Conservation (phyloP, 1,284 basidiomycete genomes). For the Ustilago tritici region DNA sequence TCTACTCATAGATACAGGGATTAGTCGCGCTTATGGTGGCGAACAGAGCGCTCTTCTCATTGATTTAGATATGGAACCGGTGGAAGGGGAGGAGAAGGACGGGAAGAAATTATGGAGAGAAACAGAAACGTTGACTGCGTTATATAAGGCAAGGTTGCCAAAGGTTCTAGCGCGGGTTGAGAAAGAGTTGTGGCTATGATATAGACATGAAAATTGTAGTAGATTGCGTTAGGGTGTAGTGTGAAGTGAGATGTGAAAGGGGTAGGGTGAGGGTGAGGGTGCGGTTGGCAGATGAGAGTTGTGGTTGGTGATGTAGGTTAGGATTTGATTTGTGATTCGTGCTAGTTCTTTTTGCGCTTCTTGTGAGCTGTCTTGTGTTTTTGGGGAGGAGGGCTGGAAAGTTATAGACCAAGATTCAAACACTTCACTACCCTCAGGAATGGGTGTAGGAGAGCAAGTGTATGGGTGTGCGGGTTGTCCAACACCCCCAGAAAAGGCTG, state of each 20-base stretch:
- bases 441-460: background rate
- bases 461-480: conserved; percentile 24
- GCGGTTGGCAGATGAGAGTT: conserved; percentile 39
- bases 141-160: conserved; percentile 43
- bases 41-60: conserved; percentile 62
- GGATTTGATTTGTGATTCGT: conserved; percentile 4
- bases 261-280: conserved; percentile 16
- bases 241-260: conserved; percentile 11
- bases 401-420: conserved; percentile 32
- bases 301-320: conserved; percentile 24
- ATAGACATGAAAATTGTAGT: background rate
- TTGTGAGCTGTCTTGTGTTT: background rate
- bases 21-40: conserved; percentile 64
- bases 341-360: background rate
- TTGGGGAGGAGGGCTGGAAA: background rate
- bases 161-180: conserved; percentile 31
- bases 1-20: conserved; percentile 67
- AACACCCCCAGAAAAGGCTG: conserved; percentile 37
- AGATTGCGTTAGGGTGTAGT: background rate
- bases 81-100: background rate
- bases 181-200: conserved; percentile 17
- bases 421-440: background rate
- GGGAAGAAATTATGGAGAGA: conserved; percentile 35
- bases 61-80: conserved; percentile 45
- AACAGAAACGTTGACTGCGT: conserved; percentile 39